phyloP scores from a whole-genome alignment of 768 basidiomycete genomes.

The Auricularia auricula-judae region DNA sequence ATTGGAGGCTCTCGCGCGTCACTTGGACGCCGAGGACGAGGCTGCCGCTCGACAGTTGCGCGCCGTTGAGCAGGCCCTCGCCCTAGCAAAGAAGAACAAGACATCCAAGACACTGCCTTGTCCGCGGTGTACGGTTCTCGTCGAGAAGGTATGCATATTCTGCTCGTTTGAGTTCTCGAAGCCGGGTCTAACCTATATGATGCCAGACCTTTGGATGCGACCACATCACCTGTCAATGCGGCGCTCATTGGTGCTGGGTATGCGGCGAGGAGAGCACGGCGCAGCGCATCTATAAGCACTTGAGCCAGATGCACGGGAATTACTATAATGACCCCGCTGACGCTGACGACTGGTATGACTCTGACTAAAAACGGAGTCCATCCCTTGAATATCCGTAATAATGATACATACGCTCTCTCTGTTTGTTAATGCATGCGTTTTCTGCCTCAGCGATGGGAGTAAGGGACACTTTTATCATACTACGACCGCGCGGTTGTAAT shows the following conservation, averaged over 20 bases:
- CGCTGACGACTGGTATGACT: neutral
- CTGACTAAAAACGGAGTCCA: neutral
- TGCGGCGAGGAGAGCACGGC: constrained; percentile 7
- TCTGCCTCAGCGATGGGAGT: too few species aligned
- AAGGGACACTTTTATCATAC: too few species aligned
- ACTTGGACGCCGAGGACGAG: neutral
- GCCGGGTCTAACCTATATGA: neutral
- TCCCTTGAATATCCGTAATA: too few species aligned
- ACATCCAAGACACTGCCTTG: neutral
- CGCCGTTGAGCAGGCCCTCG: neutral
- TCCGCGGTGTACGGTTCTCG: neutral
- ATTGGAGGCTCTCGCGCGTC: neutral
- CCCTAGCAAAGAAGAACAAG: neutral
- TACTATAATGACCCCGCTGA: neutral
- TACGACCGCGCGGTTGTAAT: too few species aligned
- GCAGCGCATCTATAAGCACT: neutral
- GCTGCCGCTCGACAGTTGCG: neutral
- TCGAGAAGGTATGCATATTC: constrained; percentile 2
- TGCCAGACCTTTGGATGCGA: constrained; percentile 16
- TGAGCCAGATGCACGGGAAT: neutral
- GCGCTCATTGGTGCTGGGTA: constrained; percentile 16
- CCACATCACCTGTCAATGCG: constrained; percentile 16
- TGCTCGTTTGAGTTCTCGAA: neutral
- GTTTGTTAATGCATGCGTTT: too few species aligned
- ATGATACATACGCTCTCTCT: too few species aligned